phyloP scores from a whole-genome alignment of 2,329 filamentous ascomycete species.

The Coniochaeta prunicola region DNA sequence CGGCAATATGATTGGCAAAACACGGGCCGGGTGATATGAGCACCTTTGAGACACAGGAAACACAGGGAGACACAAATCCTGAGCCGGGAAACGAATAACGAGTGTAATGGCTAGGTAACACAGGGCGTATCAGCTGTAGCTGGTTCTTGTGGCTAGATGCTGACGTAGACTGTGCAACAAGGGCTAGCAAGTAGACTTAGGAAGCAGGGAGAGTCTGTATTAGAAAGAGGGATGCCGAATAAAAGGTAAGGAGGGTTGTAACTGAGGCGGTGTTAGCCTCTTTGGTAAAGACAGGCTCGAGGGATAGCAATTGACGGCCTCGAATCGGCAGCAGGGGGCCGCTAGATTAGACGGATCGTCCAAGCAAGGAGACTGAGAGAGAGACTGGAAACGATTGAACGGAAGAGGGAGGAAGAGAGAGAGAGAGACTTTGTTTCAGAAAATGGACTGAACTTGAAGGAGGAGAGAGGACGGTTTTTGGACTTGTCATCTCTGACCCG shows the following conservation, averaged over 20 bases:
- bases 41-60: slow-evolving; percentile 5
- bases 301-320: background rate
- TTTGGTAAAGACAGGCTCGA: background rate
- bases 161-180: background rate
- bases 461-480: background rate
- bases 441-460: background rate
- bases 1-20: slow-evolving; percentile 7
- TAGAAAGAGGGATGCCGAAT: background rate
- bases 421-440: background rate
- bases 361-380: background rate
- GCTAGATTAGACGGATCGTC: background rate
- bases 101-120: background rate
- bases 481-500: background rate
- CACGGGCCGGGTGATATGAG: slow-evolving; percentile 7
- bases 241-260: background rate
- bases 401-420: background rate
- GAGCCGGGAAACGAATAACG: background rate
- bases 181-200: background rate
- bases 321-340: background rate
- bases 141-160: background rate
- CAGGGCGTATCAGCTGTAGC: background rate
- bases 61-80: slow-evolving; percentile 1
- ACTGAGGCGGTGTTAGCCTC: background rate
- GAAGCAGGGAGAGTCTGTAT: background rate
- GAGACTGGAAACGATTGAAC: background rate